These are phyloP conservation scores for Fraxinus baroniana DNA, from an alignment of 305 asterid genomes.

Conservation along the genomic window DNA sequence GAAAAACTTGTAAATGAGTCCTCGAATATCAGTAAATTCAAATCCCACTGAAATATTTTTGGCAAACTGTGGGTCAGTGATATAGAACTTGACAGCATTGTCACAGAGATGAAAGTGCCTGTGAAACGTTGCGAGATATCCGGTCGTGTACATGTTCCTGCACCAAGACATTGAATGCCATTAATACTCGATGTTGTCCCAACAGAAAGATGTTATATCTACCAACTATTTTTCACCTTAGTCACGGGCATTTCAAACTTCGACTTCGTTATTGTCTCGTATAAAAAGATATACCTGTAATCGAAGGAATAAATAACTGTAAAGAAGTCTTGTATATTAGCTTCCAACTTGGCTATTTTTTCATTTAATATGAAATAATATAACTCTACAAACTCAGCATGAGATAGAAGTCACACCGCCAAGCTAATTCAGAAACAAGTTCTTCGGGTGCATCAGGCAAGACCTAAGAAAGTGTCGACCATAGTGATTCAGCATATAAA, in stretches of 20 bases:
- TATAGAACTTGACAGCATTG: background rate
- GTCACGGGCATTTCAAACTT: slow-evolving; percentile 55
- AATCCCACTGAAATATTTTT: background rate
- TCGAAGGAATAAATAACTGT: background rate
- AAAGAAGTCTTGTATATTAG: background rate
- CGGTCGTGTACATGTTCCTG: slow-evolving; percentile 84
- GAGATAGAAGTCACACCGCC: slow-evolving; percentile 55
- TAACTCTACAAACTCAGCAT: slow-evolving; percentile 17
- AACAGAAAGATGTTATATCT: background rate
- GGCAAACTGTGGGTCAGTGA: background rate
- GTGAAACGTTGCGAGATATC: slow-evolving; percentile 63
- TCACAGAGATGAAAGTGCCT: slow-evolving; percentile 49
- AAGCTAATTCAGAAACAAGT: slow-evolving; percentile 81
- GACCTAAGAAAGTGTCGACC: slow-evolving; percentile 38
- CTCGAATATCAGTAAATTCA: background rate
- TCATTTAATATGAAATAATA: background rate
- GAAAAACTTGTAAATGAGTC: background rate
- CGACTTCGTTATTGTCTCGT: slow-evolving; percentile 76
- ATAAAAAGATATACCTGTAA: slow-evolving; percentile 77
- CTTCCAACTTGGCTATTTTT: background rate
- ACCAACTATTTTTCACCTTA: slow-evolving; percentile 40
- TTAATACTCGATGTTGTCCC: background rate
- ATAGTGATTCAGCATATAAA: slow-evolving; percentile 17
- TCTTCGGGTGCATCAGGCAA: slow-evolving; percentile 92
- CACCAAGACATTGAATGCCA: slow-evolving; percentile 20